These are phyloP conservation scores for Leccinum rimulosum DNA, from an alignment of 768 basidiomycete species.

Conservation along the genomic window DNA sequence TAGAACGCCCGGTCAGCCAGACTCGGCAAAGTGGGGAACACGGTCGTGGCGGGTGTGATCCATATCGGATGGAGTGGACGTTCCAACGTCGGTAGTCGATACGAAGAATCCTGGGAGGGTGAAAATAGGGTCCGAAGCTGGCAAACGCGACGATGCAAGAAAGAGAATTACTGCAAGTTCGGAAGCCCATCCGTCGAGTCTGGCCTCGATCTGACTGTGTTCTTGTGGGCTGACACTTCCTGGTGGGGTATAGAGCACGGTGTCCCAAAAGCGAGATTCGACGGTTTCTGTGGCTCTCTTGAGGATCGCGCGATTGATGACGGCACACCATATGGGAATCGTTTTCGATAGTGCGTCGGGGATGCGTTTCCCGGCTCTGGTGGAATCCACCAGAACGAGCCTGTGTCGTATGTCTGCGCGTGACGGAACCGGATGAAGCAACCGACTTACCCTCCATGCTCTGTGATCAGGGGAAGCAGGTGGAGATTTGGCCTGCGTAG, in stretches of 20 bases:
- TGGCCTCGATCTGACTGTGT: constrained; percentile 69
- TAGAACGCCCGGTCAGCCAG: constrained; percentile 37
- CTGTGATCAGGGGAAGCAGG: constrained; percentile 55
- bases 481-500: constrained; percentile 83
- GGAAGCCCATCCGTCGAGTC: constrained; percentile 66
- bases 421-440: not conserved
- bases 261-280: constrained; percentile 46
- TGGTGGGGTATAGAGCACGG: constrained; percentile 65
- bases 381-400: constrained; percentile 87
- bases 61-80: constrained; percentile 82
- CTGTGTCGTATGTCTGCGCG: constrained; percentile 35
- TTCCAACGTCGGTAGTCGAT: constrained; percentile 56
- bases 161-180: constrained; percentile 52
- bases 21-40: constrained; percentile 41
- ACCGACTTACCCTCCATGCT: constrained; percentile 56
- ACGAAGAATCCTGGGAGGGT: constrained; percentile 59
- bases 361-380: constrained; percentile 87
- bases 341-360: constrained; percentile 95
- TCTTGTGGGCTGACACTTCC: constrained; percentile 71
- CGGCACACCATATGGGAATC: constrained; percentile 91
- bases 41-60: constrained; percentile 72
- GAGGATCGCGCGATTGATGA: constrained; percentile 67
- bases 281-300: constrained; percentile 1
- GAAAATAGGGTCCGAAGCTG: not conserved
- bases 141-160: no score